Percentiles rank a stretch among this genome's conserved stretches.
Evolutionary conservation across 1,284 basidiomycete genomes (phyloP).

Genomic region (Wallemia ichthyophaga): DNA sequence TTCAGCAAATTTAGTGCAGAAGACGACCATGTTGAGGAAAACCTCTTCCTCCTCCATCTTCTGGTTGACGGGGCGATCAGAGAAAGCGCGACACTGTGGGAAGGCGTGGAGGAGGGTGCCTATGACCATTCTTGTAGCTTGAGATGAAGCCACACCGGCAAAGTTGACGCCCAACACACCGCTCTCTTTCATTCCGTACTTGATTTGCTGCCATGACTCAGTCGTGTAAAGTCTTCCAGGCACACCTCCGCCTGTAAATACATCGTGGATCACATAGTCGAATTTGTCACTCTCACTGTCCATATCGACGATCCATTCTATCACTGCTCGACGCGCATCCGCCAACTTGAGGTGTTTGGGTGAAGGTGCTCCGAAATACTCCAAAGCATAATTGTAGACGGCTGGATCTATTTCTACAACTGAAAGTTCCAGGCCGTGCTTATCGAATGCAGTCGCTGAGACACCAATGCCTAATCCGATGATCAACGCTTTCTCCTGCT

Average conservation of each 20-base stretch:
- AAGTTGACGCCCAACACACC: conserved; percentile 51
- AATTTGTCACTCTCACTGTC: conserved; percentile 19
- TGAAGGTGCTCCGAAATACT: conserved; percentile 36
- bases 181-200: conserved; percentile 29
- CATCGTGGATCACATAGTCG: conserved; percentile 61
- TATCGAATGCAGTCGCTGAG: conserved; percentile 36
- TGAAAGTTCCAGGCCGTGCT: conserved; percentile 34
- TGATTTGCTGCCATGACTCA: conserved; percentile 48
- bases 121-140: conserved; percentile 32
- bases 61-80: conserved; percentile 24
- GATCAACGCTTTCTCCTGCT: conserved; percentile 27
- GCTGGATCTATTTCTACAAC: conserved; percentile 60
- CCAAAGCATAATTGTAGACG: conserved; percentile 48
- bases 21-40: conserved; percentile 40
- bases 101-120: conserved; percentile 37
- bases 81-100: conserved; percentile 44
- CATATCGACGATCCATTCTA: conserved; percentile 15
- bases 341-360: conserved; percentile 30
- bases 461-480: conserved; percentile 64
- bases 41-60: conserved; percentile 22
- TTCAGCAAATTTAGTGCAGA: background rate
- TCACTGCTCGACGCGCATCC: conserved; percentile 40
- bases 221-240: conserved; percentile 48
- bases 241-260: conserved; percentile 63
- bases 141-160: conserved; percentile 33